Base-by-base conservation (phyloP, 805 yeast species). In the Teunomyces atbi region DNA sequence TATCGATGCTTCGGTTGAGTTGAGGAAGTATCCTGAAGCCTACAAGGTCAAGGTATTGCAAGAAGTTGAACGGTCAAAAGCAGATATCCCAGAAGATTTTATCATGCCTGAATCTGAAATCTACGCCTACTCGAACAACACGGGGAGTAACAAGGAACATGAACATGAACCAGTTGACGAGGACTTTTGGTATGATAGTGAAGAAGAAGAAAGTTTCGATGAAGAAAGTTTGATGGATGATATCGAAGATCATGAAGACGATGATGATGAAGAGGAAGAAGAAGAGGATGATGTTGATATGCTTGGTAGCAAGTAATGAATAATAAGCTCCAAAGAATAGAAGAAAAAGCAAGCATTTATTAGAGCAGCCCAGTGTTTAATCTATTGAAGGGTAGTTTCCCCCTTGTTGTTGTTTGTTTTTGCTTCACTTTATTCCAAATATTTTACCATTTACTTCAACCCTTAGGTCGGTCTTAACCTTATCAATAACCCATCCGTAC, bases 1-100 rank as follows among this genome's bases (percentile, higher is more conserved):
- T 65, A 91, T 92, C 42, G 98, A 92, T 65, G 98, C 98, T 13
- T 87, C 96, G 15, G 89, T 90, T 37, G 88, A 86, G 57, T 90
- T 89, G 79, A 78, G 96, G 59, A 89, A 87, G 59, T 81, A 86
- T 65, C 84, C 84, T 23, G 89, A 83, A 20, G 83, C 79, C 39
- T 92, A 89, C 69, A 80, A 81, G 63, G 82, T 78, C 58, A 81
- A 81, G 60, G 96, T 90, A 4, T 76, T 79, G 50, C 80, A 83
- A 58, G 96, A 89, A 58, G 97, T 90, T 26, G 89, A 84, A 61
- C 75, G 86, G 57, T 86, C 96, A 34, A 86, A 86, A 61, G 79
- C 79, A 47, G 94, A 89, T 65, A 89, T 91, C 41, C 98, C 98
- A 20, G 81, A 76, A 37, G 97, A 88, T 42, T 91, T 89, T 60